phyloP scores from a whole-genome alignment of 345 rosid genomes.

The Lumnitzera racemosa region DNA sequence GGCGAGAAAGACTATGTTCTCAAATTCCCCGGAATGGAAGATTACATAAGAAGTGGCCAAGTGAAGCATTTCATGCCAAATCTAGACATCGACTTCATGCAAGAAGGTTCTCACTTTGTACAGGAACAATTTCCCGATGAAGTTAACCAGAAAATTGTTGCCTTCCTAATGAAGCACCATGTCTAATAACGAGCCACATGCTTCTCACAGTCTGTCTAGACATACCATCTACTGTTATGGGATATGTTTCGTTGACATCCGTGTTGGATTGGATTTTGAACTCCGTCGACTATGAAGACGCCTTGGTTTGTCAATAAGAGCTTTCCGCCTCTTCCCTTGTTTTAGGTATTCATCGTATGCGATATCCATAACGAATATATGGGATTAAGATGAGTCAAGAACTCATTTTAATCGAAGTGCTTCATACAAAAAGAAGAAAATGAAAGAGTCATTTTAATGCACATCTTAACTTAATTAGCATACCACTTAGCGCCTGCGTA shows the following conservation, averaged over 20 bases:
- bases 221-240: neutral
- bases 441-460: neutral
- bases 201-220: no score
- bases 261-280: neutral
- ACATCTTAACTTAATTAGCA: neutral
- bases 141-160: constrained; percentile 24
- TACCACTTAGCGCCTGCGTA: no score
- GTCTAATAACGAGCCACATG: neutral
- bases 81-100: constrained; percentile 19
- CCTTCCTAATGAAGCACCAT: constrained; percentile 21
- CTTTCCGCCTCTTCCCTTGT: neutral
- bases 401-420: no score
- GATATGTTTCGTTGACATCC: neutral
- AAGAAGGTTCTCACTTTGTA: constrained; percentile 32
- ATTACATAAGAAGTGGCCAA: constrained; percentile 20
- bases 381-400: neutral
- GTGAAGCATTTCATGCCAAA: constrained; percentile 31
- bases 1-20: constrained; percentile 32
- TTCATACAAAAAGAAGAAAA: neutral
- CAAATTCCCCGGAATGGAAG: constrained; percentile 22
- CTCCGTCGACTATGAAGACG: neutral
- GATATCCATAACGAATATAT: neutral
- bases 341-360: neutral
- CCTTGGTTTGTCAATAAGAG: neutral
- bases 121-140: constrained; percentile 30